phyloP scores from a whole-genome alignment of 2,329 filamentous ascomycete species.

The Stemphylium vesicarium region DNA sequence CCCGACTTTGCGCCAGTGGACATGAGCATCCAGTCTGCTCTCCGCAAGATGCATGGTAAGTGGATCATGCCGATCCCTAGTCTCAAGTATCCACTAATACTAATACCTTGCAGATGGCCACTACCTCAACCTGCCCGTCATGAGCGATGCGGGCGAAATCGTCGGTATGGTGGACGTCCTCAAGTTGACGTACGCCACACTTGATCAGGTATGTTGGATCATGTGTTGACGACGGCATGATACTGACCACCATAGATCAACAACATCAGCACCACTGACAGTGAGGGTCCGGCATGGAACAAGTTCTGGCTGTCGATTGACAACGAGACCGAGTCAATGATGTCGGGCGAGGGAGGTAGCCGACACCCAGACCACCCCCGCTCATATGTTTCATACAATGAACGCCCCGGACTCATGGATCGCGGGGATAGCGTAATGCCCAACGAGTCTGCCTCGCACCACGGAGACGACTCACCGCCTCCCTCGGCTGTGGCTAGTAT shows the following conservation, averaged over 20 bases:
- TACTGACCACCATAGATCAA: slow-evolving; percentile 65
- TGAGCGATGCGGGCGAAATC: slow-evolving; percentile 97
- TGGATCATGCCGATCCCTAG: not conserved
- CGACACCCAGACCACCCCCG: slow-evolving; percentile 68
- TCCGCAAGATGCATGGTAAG: slow-evolving; percentile 98
- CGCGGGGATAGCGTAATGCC: slow-evolving; percentile 86
- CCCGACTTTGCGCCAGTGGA: slow-evolving; percentile 98
- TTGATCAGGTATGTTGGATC: slow-evolving; percentile 76
- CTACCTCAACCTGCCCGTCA: slow-evolving; percentile 96
- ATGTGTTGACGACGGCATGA: not conserved
- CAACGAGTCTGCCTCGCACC: slow-evolving; percentile 92
- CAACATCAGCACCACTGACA: slow-evolving; percentile 86
- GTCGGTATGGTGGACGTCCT: slow-evolving; percentile 99
- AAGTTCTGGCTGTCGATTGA: slow-evolving; percentile 99
- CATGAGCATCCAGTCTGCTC: slow-evolving; percentile 97
- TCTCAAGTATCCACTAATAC: slow-evolving; percentile 4
- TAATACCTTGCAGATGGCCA: slow-evolving; percentile 76
- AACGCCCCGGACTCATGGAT: slow-evolving; percentile 65
- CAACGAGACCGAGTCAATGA: slow-evolving; percentile 92
- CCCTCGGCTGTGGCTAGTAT: slow-evolving; percentile 69
- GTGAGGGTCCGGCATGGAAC: slow-evolving; percentile 97
- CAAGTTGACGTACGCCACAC: slow-evolving; percentile 95
- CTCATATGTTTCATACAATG: slow-evolving; percentile 82
- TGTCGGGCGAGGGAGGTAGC: slow-evolving; percentile 87
- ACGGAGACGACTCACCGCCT: slow-evolving; percentile 77